Conservation (phyloP, 176 grass and related monocot species). For the Avena eriantha region DNA sequence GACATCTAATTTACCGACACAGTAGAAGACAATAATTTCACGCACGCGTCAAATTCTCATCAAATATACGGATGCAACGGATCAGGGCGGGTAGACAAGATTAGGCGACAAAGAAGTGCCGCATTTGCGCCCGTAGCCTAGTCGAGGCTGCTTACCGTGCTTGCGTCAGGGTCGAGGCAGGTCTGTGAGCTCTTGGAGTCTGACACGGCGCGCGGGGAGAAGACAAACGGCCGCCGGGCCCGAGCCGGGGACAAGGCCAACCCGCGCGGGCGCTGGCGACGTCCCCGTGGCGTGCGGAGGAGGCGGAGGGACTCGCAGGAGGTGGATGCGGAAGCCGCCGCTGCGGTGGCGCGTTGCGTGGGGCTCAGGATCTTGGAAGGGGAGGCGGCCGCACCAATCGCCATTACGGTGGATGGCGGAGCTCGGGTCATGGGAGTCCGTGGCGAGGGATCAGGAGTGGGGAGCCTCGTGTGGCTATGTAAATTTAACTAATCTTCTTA, state of each 20-base stretch:
- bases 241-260: background rate
- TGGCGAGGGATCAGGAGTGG: slow-evolving; percentile 28
- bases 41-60: slow-evolving; percentile 36
- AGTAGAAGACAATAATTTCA: background rate
- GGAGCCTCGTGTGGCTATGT: slow-evolving; percentile 49
- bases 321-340: slow-evolving; percentile 49
- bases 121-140: slow-evolving; percentile 19
- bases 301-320: slow-evolving; percentile 35
- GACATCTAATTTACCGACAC: slow-evolving; percentile 23
- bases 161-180: slow-evolving; percentile 96
- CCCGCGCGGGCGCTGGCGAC: slow-evolving; percentile 25
- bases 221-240: slow-evolving; percentile 49
- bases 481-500: slow-evolving; percentile 29
- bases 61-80: slow-evolving; percentile 25
- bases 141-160: slow-evolving; percentile 55
- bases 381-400: slow-evolving; percentile 58
- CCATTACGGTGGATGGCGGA: slow-evolving; percentile 52
- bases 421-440: slow-evolving; percentile 43
- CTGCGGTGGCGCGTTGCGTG: slow-evolving; percentile 27
- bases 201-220: slow-evolving; percentile 77
- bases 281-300: slow-evolving; percentile 40
- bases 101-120: slow-evolving; percentile 25
- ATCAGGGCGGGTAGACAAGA: slow-evolving; percentile 13
- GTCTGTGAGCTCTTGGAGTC: slow-evolving; percentile 92
- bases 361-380: slow-evolving; percentile 34